These are phyloP conservation scores for Penicillium freii DNA, from an alignment of 2,329 filamentous ascomycete species.

Conservation along the genomic window DNA sequence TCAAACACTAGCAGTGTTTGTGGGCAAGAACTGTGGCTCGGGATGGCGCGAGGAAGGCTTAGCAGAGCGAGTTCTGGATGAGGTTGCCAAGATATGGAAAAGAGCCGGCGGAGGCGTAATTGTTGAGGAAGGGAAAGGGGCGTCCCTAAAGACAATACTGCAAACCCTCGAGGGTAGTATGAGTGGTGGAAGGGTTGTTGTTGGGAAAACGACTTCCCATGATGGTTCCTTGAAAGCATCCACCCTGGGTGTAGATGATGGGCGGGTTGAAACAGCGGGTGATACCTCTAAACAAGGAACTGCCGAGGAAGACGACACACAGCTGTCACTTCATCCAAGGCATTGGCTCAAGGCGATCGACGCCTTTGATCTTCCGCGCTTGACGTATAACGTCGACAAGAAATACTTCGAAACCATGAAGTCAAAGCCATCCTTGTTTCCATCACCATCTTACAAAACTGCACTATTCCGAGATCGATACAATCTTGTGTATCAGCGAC, in stretches of 20 bases:
- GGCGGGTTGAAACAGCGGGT: constrained; percentile 50
- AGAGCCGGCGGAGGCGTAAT: constrained; percentile 84
- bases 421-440: constrained; percentile 68
- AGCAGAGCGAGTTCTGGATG: constrained; percentile 87
- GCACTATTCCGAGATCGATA: constrained; percentile 84
- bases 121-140: constrained; percentile 73
- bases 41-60: constrained; percentile 95
- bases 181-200: constrained; percentile 65
- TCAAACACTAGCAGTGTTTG: constrained; percentile 79
- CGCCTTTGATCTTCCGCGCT: constrained; percentile 76
- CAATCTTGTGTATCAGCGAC: constrained; percentile 85
- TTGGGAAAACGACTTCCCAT: constrained; percentile 44
- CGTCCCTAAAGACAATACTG: constrained; percentile 71
- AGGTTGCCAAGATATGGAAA: constrained; percentile 90
- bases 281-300: constrained; percentile 47
- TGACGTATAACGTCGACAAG: constrained; percentile 57
- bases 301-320: constrained; percentile 55
- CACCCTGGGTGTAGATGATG: constrained; percentile 47
- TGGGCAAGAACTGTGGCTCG: constrained; percentile 89
- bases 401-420: constrained; percentile 83
- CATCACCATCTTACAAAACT: constrained; percentile 77
- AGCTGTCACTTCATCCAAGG: constrained; percentile 67
- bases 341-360: constrained; percentile 81
- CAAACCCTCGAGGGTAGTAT: constrained; percentile 83
- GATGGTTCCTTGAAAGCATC: constrained; percentile 18